phyloP scores from a whole-genome alignment of 805 yeast genomes.

The Starmera amethionina region DNA sequence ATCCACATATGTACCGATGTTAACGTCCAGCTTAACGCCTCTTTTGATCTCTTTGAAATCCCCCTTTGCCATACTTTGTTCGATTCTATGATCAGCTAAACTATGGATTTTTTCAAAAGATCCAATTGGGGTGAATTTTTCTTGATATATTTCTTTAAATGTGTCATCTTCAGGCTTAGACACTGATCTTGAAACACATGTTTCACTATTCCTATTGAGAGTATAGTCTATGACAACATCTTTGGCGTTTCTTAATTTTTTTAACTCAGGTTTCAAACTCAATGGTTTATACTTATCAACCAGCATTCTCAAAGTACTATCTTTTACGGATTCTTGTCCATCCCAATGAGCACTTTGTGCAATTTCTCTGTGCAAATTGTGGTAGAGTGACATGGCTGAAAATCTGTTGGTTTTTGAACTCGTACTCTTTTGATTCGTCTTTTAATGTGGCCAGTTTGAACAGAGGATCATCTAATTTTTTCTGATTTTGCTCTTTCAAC shows the following conservation, averaged over 20 bases:
- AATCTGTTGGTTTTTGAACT: background rate
- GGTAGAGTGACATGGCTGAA: constrained; percentile 27
- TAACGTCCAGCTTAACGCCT: constrained; percentile 45
- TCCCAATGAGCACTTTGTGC: constrained; percentile 51
- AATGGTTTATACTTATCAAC: constrained; percentile 39
- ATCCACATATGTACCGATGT: constrained; percentile 48
- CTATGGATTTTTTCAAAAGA: constrained; percentile 40
- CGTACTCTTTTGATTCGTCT: background rate
- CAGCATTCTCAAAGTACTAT: constrained; percentile 43
- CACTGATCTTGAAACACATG: background rate
- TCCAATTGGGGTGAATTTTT: constrained; percentile 37
- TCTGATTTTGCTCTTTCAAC: background rate
- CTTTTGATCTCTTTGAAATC: constrained; percentile 54
- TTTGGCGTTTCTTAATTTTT: constrained; percentile 47
- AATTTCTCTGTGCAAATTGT: constrained; percentile 31
- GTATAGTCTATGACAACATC: constrained; percentile 60
- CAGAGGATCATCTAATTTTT: background rate
- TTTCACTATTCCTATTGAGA: constrained; percentile 21
- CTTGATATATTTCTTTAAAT: constrained; percentile 53
- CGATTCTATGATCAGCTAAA: constrained; percentile 67
- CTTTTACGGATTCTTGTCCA: constrained; percentile 40
- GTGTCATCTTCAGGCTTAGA: constrained; percentile 29
- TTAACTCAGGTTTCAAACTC: constrained; percentile 16
- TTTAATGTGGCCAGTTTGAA: background rate
- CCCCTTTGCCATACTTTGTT: constrained; percentile 64